A percentile compares a stretch with the other conserved stretches of the same genome.
phyloP scores from a whole-genome alignment of 2,329 filamentous ascomycete species.

The Aspergillus aculeatinus region DNA sequence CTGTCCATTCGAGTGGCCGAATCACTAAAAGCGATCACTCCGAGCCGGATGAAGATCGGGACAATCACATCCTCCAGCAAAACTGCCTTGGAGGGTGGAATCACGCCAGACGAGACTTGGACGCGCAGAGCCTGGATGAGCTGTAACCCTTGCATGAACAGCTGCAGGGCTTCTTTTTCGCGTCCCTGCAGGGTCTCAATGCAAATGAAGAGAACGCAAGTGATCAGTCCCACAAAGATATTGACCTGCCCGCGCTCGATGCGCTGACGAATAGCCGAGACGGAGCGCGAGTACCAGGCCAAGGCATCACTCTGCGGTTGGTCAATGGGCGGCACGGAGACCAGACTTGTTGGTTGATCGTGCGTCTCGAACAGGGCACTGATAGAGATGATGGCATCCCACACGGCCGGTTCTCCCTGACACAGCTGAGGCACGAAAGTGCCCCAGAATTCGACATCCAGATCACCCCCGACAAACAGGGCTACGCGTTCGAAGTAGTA shows the following conservation, averaged over 20 bases:
- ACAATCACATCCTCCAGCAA: constrained; percentile 30
- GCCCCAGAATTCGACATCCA: constrained; percentile 40
- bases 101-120: constrained; percentile 11
- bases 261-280: constrained; percentile 25
- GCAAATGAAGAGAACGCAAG: constrained; percentile 35
- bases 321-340: constrained; percentile 9
- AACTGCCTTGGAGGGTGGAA: constrained; percentile 17
- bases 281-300: constrained; percentile 34
- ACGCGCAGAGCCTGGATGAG: constrained; percentile 25
- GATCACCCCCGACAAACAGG: constrained; percentile 30
- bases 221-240: constrained; percentile 30
- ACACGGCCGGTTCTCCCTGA: constrained; percentile 37
- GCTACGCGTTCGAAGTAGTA: constrained; percentile 38
- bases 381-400: constrained; percentile 41
- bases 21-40: constrained; percentile 16
- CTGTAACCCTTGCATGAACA: constrained; percentile 28
- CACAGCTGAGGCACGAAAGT: constrained; percentile 37
- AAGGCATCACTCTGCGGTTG: constrained; percentile 29
- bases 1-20: constrained; percentile 4
- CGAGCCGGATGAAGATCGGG: constrained; percentile 30
- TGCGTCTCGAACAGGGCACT: constrained; percentile 36
- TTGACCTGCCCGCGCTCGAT: constrained; percentile 25
- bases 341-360: constrained; percentile 16
- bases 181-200: constrained; percentile 30
- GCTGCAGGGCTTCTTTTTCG: constrained; percentile 23